Conservation (phyloP, 345 rosid species). For the Eucalyptus erythrocorys region DNA sequence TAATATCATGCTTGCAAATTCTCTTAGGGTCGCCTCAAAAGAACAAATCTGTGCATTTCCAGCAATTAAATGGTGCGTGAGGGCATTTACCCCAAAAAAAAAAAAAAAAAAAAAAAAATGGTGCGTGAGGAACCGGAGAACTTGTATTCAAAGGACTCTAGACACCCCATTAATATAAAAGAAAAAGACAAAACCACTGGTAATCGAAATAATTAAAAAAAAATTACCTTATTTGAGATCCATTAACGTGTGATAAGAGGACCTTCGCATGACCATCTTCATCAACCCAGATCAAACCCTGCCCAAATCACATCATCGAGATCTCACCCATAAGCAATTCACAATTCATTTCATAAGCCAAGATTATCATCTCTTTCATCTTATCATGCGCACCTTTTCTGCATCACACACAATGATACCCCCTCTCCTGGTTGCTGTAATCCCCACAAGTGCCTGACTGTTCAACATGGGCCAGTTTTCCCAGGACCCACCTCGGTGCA, state of each 20-base stretch:
- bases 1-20: background rate
- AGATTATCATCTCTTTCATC: background rate
- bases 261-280: slow-evolving; percentile 15
- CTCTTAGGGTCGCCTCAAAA: background rate
- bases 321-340: background rate
- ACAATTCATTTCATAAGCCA: background rate
- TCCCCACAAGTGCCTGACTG: slow-evolving; percentile 25
- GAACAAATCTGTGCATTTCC: background rate
- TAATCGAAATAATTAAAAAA: background rate
- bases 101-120: too few species aligned
- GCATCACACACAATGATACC: slow-evolving; percentile 26
- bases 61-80: background rate
- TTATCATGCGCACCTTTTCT: slow-evolving; percentile 3
- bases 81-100: too few species aligned
- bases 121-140: background rate
- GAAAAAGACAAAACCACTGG: background rate
- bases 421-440: slow-evolving; percentile 12
- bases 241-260: slow-evolving; percentile 20
- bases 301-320: background rate
- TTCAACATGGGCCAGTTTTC: slow-evolving; percentile 27
- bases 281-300: slow-evolving; percentile 40
- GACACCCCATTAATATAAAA: background rate
- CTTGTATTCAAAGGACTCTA: background rate
- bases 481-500: slow-evolving; percentile 23
- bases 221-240: slow-evolving; percentile 21